phyloP scores from a whole-genome alignment of 1,284 basidiomycete species.

The Sporisorium sorghi region DNA sequence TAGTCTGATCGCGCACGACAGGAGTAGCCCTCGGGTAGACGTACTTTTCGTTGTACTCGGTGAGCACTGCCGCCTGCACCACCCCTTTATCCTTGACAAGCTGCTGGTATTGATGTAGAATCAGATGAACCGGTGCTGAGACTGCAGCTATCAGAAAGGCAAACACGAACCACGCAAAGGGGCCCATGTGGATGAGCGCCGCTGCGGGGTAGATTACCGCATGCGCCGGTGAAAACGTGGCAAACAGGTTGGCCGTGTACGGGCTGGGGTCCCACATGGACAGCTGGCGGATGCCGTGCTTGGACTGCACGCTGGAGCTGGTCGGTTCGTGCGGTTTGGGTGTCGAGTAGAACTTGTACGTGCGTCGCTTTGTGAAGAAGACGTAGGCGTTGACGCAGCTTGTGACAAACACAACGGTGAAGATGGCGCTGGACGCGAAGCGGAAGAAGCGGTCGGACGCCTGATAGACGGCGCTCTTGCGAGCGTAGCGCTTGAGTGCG shows the following conservation, averaged over 20 bases:
- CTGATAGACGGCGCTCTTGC: constrained; percentile 34
- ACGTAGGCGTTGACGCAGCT: constrained; percentile 47
- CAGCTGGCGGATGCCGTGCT: constrained; percentile 43
- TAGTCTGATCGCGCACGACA: constrained; percentile 48
- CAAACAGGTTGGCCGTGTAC: constrained; percentile 43
- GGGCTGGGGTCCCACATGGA: constrained; percentile 48
- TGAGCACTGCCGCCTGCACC: constrained; percentile 53
- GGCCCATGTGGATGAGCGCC: constrained; percentile 25
- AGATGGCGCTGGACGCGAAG: constrained; percentile 27
- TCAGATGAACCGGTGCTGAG: constrained; percentile 40
- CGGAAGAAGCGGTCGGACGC: constrained; percentile 50
- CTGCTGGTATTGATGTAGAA: constrained; percentile 45
- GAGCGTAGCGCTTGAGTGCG: constrained; percentile 36
- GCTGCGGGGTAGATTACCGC: constrained; percentile 36
- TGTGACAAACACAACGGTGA: constrained; percentile 28
- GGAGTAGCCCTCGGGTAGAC: constrained; percentile 55
- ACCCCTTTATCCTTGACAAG: constrained; percentile 53
- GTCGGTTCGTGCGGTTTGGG: constrained; percentile 20
- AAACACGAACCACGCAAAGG: constrained; percentile 35
- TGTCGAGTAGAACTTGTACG: constrained; percentile 52
- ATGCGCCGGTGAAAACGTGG: constrained; percentile 44
- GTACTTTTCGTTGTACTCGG: constrained; percentile 60
- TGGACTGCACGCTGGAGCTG: constrained; percentile 34
- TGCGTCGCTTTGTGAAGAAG: constrained; percentile 47
- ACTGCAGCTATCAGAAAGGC: constrained; percentile 29